Evolutionary conservation across 768 basidiomycete species (phyloP).

Genomic region (Leccinum broughii): DNA sequence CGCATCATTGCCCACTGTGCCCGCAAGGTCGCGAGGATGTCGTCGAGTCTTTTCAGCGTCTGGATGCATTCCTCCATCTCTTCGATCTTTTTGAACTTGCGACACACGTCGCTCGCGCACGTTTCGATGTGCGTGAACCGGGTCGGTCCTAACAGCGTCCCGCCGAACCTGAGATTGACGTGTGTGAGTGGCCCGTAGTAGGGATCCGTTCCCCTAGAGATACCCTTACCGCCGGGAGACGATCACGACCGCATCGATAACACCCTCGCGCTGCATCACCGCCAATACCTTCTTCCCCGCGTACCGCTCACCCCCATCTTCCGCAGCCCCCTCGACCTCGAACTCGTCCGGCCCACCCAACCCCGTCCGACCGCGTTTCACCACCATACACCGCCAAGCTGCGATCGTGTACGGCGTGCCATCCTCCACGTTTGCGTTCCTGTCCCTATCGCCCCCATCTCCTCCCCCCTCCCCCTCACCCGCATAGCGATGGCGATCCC

Average conservation of each 20-base stretch:
- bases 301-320: slow-evolving; percentile 80
- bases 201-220: background rate
- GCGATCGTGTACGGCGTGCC: slow-evolving; percentile 59
- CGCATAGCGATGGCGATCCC: background rate
- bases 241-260: slow-evolving; percentile 77
- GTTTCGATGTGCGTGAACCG: slow-evolving; percentile 78
- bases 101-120: slow-evolving; percentile 74
- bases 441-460: background rate
- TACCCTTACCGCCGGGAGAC: slow-evolving; percentile 67
- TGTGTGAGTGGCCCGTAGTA: background rate
- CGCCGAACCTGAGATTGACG: slow-evolving; percentile 63
- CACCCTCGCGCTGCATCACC: slow-evolving; percentile 66
- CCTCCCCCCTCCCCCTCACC: background rate
- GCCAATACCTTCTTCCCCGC: slow-evolving; percentile 62
- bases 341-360: slow-evolving; percentile 77
- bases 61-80: slow-evolving; percentile 64
- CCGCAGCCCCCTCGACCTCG: slow-evolving; percentile 56
- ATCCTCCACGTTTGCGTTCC: background rate
- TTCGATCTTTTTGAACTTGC: slow-evolving; percentile 62
- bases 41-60: slow-evolving; percentile 61
- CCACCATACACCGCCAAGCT: slow-evolving; percentile 78
- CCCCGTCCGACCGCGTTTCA: slow-evolving; percentile 65
- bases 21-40: slow-evolving; percentile 57
- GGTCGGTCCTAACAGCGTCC: slow-evolving; percentile 73
- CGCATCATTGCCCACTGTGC: slow-evolving; percentile 33